phyloP scores from a whole-genome alignment of 148 eudicot species.

The Camellia lanceoleosa region DNA sequence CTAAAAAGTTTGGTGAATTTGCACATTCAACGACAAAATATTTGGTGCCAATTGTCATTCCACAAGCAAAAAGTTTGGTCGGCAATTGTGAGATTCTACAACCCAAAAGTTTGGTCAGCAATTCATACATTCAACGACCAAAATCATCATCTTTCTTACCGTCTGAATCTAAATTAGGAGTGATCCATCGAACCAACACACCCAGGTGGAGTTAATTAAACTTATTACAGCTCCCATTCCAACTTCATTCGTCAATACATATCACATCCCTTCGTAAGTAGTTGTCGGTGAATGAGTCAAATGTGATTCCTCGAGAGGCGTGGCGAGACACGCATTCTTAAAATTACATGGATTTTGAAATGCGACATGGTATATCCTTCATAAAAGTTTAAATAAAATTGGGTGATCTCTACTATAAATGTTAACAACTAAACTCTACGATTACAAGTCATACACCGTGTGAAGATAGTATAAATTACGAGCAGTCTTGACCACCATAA shows the following conservation, averaged over 20 bases:
- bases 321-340: neutral
- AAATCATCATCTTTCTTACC: neutral
- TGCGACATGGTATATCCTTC: neutral
- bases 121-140: too few species aligned
- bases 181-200: neutral
- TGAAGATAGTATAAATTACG: neutral
- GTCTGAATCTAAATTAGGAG: neutral
- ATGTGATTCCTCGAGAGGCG: neutral
- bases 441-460: neutral
- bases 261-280: too few species aligned
- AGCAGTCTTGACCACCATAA: neutral
- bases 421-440: conserved; percentile 1
- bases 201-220: neutral
- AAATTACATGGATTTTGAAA: neutral
- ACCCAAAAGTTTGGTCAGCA: too few species aligned
- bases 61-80: too few species aligned
- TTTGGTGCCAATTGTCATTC: too few species aligned
- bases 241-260: too few species aligned
- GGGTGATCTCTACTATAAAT: too few species aligned
- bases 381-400: neutral
- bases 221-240: neutral
- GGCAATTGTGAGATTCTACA: too few species aligned
- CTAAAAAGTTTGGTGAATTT: too few species aligned
- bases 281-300: neutral
- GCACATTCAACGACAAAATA: too few species aligned